Conservation (phyloP, 2,329 filamentous ascomycete species). For the Alternaria novae-zelandiae region DNA sequence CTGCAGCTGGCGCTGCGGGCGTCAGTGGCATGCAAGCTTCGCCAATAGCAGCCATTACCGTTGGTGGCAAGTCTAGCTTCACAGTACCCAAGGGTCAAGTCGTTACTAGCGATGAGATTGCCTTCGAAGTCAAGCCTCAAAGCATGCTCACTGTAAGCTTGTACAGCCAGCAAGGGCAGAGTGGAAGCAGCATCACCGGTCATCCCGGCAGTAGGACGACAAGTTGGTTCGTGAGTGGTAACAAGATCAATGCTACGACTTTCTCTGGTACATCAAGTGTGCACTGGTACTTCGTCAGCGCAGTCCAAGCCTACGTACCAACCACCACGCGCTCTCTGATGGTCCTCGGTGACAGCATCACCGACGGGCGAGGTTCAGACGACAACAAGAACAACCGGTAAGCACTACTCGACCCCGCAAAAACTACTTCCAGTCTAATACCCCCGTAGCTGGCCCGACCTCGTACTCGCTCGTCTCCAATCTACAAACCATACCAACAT, state of each 20-base stretch:
- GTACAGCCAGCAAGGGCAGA: constrained; percentile 64
- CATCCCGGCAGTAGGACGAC: constrained; percentile 71
- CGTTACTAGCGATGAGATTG: constrained; percentile 65
- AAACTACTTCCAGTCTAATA: constrained; percentile 21
- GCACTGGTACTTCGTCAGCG: constrained; percentile 61
- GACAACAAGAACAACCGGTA: constrained; percentile 21
- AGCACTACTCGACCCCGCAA: constrained; percentile 40
- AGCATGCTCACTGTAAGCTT: constrained; percentile 64
- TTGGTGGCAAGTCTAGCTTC: constrained; percentile 59
- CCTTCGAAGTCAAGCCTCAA: constrained; percentile 58
- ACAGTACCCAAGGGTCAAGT: constrained; percentile 62
- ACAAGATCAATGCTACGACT: constrained; percentile 44
- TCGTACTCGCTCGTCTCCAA: constrained; percentile 54
- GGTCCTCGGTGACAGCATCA: constrained; percentile 70
- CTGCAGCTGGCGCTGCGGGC: constrained; percentile 61
- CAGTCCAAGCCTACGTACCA: constrained; percentile 61
- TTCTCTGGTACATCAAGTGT: constrained; percentile 26
- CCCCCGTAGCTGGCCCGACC: constrained; percentile 47
- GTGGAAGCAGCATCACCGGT: constrained; percentile 63
- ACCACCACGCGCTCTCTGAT: constrained; percentile 54
- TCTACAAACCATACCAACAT: constrained; percentile 54
- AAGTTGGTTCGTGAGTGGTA: constrained; percentile 53
- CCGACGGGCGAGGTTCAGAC: constrained; percentile 64
- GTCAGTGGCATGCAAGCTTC: constrained; percentile 61
- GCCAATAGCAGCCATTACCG: constrained; percentile 66